A percentile compares a stretch with the other conserved stretches of the same genome.
Conservation (phyloP, 352 stramenopile species). For the Sclerospora graminicola region DNA sequence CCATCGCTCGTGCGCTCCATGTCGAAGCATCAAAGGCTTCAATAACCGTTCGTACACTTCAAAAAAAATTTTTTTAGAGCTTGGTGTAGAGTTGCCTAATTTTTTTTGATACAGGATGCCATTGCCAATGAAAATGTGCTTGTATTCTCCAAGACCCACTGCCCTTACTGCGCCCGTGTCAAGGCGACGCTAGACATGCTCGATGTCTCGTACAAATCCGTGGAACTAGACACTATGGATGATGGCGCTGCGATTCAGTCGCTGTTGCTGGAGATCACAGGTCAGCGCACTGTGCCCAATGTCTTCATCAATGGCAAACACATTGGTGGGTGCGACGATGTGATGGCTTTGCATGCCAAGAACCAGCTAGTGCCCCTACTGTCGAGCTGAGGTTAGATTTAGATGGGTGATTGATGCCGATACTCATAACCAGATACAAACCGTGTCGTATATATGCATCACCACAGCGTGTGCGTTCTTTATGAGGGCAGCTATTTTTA, state of each 20-base stretch:
- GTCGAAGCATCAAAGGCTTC: constrained; percentile 52
- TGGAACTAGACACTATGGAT: constrained; percentile 63
- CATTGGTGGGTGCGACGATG: constrained; percentile 90
- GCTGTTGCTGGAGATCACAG: constrained; percentile 86
- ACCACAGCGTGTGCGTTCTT: neutral
- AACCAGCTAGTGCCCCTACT: constrained; percentile 48
- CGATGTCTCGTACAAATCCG: constrained; percentile 39
- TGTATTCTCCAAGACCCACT: constrained; percentile 95
- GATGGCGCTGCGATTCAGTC: constrained; percentile 89
- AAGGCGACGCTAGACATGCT: constrained; percentile 85
- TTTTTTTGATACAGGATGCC: constrained; percentile 25
- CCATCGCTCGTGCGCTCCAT: constrained; percentile 29
- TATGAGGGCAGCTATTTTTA: neutral
- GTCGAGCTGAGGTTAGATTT: constrained; percentile 23
- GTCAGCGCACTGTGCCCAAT: constrained; percentile 95
- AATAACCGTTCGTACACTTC: constrained; percentile 27
- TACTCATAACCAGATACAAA: neutral
- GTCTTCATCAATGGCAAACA: constrained; percentile 97
- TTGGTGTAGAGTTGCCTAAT: neutral
- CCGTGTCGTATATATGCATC: neutral
- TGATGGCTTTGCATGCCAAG: constrained; percentile 39
- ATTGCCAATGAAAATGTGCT: constrained; percentile 65
- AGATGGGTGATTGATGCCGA: neutral
- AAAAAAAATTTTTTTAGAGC: neutral
- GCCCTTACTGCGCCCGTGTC: constrained; percentile 86